Conservation (phyloP, 768 basidiomycete genomes). For the Fomitopsis serialis region DNA sequence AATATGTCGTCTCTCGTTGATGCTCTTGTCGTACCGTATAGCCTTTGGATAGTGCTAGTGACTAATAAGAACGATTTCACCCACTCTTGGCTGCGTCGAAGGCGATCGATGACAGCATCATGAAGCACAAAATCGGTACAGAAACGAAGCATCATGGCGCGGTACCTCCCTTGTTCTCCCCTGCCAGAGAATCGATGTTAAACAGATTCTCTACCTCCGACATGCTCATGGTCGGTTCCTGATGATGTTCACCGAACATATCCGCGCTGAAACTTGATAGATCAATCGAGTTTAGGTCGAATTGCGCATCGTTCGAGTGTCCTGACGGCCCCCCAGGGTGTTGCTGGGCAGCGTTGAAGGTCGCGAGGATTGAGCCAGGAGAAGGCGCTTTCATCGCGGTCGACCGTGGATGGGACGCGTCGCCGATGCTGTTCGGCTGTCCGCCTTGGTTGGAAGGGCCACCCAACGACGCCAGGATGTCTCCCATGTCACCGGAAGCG, state of each 20-base stretch:
- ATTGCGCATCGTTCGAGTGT: slow-evolving; percentile 23
- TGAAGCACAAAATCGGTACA: too few species aligned
- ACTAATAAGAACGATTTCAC: background rate
- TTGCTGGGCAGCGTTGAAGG: slow-evolving; percentile 33
- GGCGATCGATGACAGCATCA: too few species aligned
- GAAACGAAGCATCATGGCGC: background rate
- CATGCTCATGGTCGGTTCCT: slow-evolving; percentile 40
- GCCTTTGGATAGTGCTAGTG: background rate
- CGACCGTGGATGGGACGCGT: background rate
- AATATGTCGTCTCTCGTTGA: background rate
- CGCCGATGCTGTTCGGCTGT: too few species aligned
- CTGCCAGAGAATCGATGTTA: slow-evolving; percentile 27
- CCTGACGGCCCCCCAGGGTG: slow-evolving; percentile 11
- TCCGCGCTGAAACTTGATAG: slow-evolving; percentile 33
- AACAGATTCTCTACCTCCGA: slow-evolving; percentile 52
- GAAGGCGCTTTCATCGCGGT: slow-evolving; percentile 11
- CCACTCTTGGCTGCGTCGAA: too few species aligned
- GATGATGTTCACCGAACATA: slow-evolving; percentile 36
- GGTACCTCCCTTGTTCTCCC: background rate
- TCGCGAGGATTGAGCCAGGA: slow-evolving; percentile 23
- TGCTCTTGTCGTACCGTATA: background rate
- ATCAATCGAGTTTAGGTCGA: slow-evolving; percentile 43
- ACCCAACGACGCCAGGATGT: slow-evolving; percentile 11
- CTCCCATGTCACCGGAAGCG: slow-evolving; percentile 1
- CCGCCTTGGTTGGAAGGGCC: background rate